A percentile compares a stretch with the other conserved stretches of the same genome.
Evolutionary conservation across 1,284 basidiomycete species (phyloP).

Genomic region (Ceratobasidium sp.): DNA sequence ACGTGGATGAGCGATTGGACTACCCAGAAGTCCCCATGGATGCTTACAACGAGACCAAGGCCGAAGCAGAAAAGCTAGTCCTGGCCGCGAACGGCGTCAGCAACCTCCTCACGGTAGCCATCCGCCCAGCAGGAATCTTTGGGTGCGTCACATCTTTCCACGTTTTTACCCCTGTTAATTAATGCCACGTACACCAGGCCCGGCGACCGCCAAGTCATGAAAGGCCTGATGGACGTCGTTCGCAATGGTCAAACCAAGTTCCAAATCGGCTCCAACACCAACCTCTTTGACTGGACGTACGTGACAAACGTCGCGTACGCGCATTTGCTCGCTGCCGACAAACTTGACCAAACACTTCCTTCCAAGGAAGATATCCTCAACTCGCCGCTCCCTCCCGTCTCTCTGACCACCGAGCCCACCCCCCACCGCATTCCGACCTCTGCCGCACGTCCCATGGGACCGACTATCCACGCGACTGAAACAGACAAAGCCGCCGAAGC

Average conservation of each 20-base stretch:
- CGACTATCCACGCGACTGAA: slow-evolving; percentile 69
- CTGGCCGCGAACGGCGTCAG: slow-evolving; percentile 87
- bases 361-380: slow-evolving; percentile 60
- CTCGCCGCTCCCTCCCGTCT: slow-evolving; percentile 72
- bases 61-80: slow-evolving; percentile 87
- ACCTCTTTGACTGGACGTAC: slow-evolving; percentile 98
- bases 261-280: slow-evolving; percentile 94
- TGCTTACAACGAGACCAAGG: slow-evolving; percentile 98
- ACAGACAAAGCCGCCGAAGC: slow-evolving; percentile 70
- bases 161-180: slow-evolving; percentile 17
- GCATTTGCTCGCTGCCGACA: slow-evolving; percentile 94
- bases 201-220: slow-evolving; percentile 90
- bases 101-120: slow-evolving; percentile 88
- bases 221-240: slow-evolving; percentile 85
- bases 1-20: slow-evolving; percentile 90
- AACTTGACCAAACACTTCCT: slow-evolving; percentile 67
- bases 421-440: slow-evolving; percentile 79
- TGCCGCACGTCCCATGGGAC: slow-evolving; percentile 82
- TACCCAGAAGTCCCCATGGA: slow-evolving; percentile 85
- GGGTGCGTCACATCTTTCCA: slow-evolving; percentile 68
- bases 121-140: slow-evolving; percentile 97
- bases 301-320: slow-evolving; percentile 96
- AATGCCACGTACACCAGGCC: slow-evolving; percentile 62
- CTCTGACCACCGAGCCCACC: slow-evolving; percentile 67
- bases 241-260: slow-evolving; percentile 88